These are phyloP conservation scores for Fusarium devonianum DNA, from an alignment of 2,329 filamentous ascomycete genomes.

Conservation along the genomic window DNA sequence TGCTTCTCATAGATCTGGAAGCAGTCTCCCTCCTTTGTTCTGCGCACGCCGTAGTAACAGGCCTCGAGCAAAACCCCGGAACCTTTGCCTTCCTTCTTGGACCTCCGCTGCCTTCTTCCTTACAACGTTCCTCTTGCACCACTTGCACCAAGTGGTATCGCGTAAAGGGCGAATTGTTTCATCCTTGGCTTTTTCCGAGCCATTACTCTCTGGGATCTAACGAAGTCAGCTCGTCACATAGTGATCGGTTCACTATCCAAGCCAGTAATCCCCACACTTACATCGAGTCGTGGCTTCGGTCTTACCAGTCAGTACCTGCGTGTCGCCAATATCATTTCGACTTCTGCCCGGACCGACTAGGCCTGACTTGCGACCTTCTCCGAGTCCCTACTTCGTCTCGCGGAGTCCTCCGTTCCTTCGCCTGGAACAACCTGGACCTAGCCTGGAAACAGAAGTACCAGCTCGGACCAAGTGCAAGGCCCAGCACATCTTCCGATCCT, in stretches of 20 bases:
- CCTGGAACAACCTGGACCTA: constrained; percentile 15
- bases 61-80: constrained; percentile 2
- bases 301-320: background rate
- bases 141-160: no score
- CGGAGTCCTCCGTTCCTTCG: constrained; percentile 9
- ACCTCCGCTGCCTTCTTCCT: no score
- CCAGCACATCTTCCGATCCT: constrained; percentile 10
- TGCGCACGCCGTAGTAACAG: no score
- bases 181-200: background rate
- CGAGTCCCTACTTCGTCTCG: background rate
- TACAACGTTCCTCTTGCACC: no score
- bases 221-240: background rate
- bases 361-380: background rate
- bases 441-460: constrained; percentile 19
- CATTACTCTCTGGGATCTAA: background rate
- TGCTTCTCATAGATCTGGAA: no score
- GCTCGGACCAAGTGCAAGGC: constrained; percentile 15
- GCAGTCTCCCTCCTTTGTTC: no score
- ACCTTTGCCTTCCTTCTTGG: constrained; percentile 14
- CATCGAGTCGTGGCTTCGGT: background rate
- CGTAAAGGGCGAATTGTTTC: background rate
- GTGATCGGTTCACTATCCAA: background rate
- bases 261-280: background rate
- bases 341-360: background rate
- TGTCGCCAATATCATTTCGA: background rate